Conservation (phyloP, 2,329 filamentous ascomycete species). For the Teratosphaeria zuluensis region DNA sequence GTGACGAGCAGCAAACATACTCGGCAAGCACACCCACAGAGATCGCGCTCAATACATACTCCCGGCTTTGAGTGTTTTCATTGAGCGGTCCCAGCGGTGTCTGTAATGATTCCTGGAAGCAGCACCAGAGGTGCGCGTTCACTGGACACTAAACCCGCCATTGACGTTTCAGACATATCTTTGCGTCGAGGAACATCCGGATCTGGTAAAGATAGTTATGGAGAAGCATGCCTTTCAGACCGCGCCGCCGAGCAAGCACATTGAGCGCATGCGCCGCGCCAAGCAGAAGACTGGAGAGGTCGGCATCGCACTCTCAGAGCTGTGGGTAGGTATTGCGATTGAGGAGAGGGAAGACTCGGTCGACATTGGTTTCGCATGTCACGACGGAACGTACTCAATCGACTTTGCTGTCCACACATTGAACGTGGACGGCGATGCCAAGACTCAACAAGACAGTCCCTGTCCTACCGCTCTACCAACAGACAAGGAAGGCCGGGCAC, state of each 20-base stretch:
- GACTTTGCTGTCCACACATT: conserved; percentile 61
- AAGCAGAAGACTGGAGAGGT: conserved; percentile 9
- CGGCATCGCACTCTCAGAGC: conserved; percentile 16
- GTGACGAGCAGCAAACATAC: neutral
- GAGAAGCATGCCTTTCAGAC: conserved; percentile 10
- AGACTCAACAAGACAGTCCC: conserved; percentile 2
- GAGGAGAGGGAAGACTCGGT: conserved; percentile 41
- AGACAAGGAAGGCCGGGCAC: conserved; percentile 4
- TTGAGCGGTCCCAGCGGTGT: too few relatives aligned
- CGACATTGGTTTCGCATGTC: conserved; percentile 57
- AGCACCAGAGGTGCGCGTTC: neutral
- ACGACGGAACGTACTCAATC: conserved; percentile 64
- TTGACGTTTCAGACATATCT: neutral
- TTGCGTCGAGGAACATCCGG: neutral
- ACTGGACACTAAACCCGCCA: too few relatives aligned
- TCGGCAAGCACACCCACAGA: too few relatives aligned
- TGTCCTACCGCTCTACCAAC: conserved; percentile 4
- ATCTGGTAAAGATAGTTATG: neutral
- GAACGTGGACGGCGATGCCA: conserved; percentile 1
- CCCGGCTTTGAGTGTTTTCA: too few relatives aligned
- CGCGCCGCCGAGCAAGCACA: conserved; percentile 8
- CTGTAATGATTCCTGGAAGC: neutral
- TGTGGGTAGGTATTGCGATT: conserved; percentile 55
- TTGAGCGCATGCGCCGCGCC: conserved; percentile 10
- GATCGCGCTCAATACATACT: too few relatives aligned